A percentile compares a stretch with the other conserved stretches of the same genome.
Conservation (phyloP, 805 yeast genomes). For the Hanseniaspora guilliermondii region DNA sequence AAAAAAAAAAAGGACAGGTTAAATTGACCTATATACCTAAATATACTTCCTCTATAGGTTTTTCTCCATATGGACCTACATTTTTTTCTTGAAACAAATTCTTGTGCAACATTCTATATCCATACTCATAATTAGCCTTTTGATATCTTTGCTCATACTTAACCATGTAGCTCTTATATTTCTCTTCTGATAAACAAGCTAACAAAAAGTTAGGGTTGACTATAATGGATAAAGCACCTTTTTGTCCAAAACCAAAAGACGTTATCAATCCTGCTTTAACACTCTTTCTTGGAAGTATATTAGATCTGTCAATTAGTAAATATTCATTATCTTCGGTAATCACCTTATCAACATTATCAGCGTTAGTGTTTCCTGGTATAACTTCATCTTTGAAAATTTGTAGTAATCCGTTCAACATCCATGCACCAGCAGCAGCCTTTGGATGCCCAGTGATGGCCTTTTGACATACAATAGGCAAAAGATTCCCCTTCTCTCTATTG, state of each 20-base stretch:
- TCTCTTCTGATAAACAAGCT: conserved; percentile 54
- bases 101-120: conserved; percentile 74
- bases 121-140: conserved; percentile 46
- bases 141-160: conserved; percentile 67
- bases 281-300: conserved; percentile 69
- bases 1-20: background rate
- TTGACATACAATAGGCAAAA: conserved; percentile 87
- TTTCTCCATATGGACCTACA: conserved; percentile 65
- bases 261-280: conserved; percentile 78
- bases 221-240: conserved; percentile 83
- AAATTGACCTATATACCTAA: conserved; percentile 47
- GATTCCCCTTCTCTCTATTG: conserved; percentile 86
- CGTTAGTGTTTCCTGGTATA: conserved; percentile 92
- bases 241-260: conserved; percentile 94
- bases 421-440: conserved; percentile 98
- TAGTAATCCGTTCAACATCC: conserved; percentile 94
- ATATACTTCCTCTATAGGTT: conserved; percentile 71
- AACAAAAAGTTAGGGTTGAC: conserved; percentile 80
- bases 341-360: conserved; percentile 73
- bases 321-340: conserved; percentile 58
- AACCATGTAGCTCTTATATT: conserved; percentile 52
- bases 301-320: conserved; percentile 76
- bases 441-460: conserved; percentile 95
- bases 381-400: conserved; percentile 76
- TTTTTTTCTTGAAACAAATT: conserved; percentile 76